Evolutionary conservation across 2,329 filamentous ascomycete genomes (phyloP), one percentile per base, ranked within the genome.

Genomic region (Cryphonectria japonica): DNA sequence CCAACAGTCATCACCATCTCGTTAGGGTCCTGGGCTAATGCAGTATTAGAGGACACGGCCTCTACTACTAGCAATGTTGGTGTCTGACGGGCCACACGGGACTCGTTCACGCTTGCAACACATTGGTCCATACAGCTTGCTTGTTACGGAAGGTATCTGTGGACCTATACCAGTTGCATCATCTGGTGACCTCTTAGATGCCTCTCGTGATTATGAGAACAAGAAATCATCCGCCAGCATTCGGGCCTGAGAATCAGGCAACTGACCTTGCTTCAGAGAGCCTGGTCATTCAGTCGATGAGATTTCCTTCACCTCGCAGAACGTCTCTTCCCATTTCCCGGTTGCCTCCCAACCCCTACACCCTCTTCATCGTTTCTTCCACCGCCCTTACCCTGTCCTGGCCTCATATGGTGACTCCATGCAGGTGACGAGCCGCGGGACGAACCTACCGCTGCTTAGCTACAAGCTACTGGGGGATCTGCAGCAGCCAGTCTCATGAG

Each of bases 1-100:
- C 14, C 59, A 16, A 39, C 8, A 61, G 16, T 39, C 59, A 61
- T n/a, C 59, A 22, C n/a, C 34, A n/a, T 19, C 29, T 61, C 32
- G 34, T 37, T 22, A 37, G 32, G 34, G 32, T 16, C 19, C 29
- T 61, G 19, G 59, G 22, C 59, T 61, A 61, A 61, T 61, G 59
- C 59, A 61, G 32, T 39, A 50, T 50, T 50, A 39, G 34, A 39
- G 59, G 22, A 9, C 37, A 64, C 46, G 13, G 34, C 37, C 3
- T 64, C 37, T 19, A 39, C 37, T 64, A 46, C 61, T 26, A 64
- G 13, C 26, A 29, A 26, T 43, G 61, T 46, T 29, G 61, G 61
- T 64, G 39, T 43, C 13, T 46, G 41, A 26, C 61, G 22, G 39
- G 26, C 46, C 61, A 64, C 61, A 64, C 61, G 37, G 61, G 61